These are phyloP conservation scores for Cyberlindnera petersonii DNA, from an alignment of 805 yeast genomes.

Conservation along the genomic window DNA sequence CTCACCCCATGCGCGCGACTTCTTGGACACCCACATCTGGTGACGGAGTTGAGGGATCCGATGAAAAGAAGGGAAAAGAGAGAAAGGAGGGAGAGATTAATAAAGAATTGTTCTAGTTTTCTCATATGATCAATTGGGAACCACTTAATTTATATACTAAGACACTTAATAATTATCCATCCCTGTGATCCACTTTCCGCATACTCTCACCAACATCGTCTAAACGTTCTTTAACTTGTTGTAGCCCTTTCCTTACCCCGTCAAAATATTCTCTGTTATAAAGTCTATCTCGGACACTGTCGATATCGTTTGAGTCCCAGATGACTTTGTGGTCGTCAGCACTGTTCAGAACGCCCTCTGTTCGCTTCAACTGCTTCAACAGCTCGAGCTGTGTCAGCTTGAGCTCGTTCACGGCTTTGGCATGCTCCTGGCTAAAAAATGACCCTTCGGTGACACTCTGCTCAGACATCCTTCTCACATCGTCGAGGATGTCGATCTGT, in stretches of 20 bases:
- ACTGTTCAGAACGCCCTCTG: slow-evolving; percentile 10
- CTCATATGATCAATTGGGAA: neutral
- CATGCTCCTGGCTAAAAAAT: slow-evolving; percentile 14
- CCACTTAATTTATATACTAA: too few species aligned
- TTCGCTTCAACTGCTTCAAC: slow-evolving; percentile 22
- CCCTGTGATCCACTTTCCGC: slow-evolving; percentile 9
- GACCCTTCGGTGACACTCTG: slow-evolving; percentile 14
- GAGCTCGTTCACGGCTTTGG: slow-evolving; percentile 13
- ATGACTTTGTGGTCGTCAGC: slow-evolving; percentile 15
- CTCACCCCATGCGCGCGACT: too few species aligned
- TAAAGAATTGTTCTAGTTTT: neutral
- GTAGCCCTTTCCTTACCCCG: slow-evolving; percentile 46
- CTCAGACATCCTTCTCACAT: slow-evolving; percentile 47
- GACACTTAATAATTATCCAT: too few species aligned
- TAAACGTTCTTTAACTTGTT: slow-evolving; percentile 44
- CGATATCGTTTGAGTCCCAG: slow-evolving; percentile 28
- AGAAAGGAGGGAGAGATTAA: neutral
- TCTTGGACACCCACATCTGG: too few species aligned
- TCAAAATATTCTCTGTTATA: slow-evolving; percentile 51
- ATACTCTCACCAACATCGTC: slow-evolving; percentile 48
- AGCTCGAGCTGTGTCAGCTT: slow-evolving; percentile 19
- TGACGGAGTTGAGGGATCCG: too few species aligned
- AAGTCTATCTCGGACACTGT: slow-evolving; percentile 32
- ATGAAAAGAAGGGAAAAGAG: neutral
- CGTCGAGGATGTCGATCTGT: slow-evolving; percentile 80